A percentile compares a stretch with the other conserved stretches of the same genome.
Evolutionary conservation across 306 rosid species (phyloP).

Genomic region (Malus sylvestris): DNA sequence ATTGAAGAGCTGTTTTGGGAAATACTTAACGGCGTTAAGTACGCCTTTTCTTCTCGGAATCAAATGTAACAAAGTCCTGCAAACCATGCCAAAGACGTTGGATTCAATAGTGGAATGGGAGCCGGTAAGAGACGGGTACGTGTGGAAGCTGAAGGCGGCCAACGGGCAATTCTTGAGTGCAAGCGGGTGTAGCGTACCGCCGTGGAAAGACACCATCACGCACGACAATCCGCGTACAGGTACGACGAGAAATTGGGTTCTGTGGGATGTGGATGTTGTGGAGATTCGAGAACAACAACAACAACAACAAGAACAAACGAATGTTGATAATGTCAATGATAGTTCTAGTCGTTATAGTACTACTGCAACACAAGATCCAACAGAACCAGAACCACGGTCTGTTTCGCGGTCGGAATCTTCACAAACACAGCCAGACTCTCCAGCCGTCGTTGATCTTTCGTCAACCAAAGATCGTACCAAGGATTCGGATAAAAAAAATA

Average conservation of each 20-base stretch:
- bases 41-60: constrained; percentile 13
- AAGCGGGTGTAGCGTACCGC: constrained; percentile 23
- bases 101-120: constrained; percentile 22
- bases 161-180: constrained; percentile 24
- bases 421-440: not conserved
- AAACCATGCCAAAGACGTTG: not conserved
- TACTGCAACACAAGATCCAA: not conserved
- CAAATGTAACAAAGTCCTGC: constrained; percentile 26
- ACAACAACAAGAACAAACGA: not conserved
- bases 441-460: not conserved
- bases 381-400: not conserved
- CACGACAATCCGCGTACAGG: constrained; percentile 19
- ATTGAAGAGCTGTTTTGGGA: constrained; percentile 34
- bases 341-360: not conserved
- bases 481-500: not conserved
- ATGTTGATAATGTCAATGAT: not conserved
- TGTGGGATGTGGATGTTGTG: constrained; percentile 29
- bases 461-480: not conserved
- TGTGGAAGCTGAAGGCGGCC: constrained; percentile 16
- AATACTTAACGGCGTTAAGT: constrained; percentile 30
- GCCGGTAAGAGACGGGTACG: constrained; percentile 25
- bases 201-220: constrained; percentile 31
- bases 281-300: constrained; percentile 1
- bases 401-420: not conserved
- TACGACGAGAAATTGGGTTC: constrained; percentile 18